Conservation (phyloP, 148 eudicot genomes). For the Dianthus caryophyllus region DNA sequence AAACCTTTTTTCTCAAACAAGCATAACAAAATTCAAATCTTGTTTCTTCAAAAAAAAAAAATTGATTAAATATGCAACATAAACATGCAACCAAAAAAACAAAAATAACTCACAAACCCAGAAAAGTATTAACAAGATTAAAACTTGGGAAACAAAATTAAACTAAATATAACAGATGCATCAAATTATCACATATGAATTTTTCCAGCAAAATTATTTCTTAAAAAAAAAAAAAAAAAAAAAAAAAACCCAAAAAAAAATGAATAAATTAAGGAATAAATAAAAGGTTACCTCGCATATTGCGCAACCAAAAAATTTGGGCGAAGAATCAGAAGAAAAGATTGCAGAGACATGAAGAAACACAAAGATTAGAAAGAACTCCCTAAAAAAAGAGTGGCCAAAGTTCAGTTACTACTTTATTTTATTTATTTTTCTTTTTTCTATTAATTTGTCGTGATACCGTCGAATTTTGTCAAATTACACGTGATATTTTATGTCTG, state of each 20-base stretch:
- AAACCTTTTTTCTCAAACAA: too few species aligned
- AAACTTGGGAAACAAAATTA: neutral
- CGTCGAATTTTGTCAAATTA: too few species aligned
- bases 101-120: neutral
- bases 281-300: conserved; percentile 7
- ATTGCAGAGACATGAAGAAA: neutral
- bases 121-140: neutral
- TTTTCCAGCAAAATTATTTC: too few species aligned
- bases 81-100: neutral
- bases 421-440: too few species aligned
- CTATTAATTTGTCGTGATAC: too few species aligned
- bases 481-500: too few species aligned
- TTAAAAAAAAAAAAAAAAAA: neutral
- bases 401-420: too few species aligned
- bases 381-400: neutral
- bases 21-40: too few species aligned
- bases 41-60: too few species aligned
- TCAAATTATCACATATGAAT: neutral
- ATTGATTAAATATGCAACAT: too few species aligned
- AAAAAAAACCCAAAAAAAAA: neutral
- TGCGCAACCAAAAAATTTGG: neutral
- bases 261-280: neutral
- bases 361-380: neutral
- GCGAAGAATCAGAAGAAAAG: neutral
- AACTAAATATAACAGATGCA: too few species aligned